phyloP scores from a whole-genome alignment of 345 rosid species.

The Pistacia integerrima region DNA sequence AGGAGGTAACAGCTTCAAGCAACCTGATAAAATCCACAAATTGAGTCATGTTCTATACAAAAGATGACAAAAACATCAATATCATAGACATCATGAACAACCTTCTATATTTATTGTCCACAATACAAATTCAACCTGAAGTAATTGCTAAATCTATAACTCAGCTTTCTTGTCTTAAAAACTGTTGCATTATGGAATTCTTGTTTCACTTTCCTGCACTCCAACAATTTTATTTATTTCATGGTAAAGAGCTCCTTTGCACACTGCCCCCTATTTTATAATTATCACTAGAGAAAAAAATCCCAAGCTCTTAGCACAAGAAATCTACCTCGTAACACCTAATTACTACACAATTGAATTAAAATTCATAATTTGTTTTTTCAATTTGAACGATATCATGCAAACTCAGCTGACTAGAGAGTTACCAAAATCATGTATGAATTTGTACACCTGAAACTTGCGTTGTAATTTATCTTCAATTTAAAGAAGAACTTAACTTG shows the following conservation, averaged over 20 bases:
- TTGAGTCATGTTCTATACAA: neutral
- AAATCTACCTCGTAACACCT: neutral
- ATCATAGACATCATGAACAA: neutral
- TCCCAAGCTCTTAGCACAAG: neutral
- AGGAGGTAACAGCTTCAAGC: conserved; percentile 76
- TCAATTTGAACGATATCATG: neutral
- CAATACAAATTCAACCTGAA: neutral
- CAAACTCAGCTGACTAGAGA: neutral
- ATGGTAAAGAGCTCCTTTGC: neutral
- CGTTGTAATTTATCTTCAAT: neutral
- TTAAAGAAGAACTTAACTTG: neutral
- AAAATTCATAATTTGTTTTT: neutral
- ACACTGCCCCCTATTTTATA: neutral
- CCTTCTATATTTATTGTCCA: neutral
- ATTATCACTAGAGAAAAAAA: neutral
- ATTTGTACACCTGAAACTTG: neutral
- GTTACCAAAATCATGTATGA: neutral
- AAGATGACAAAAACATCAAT: neutral
- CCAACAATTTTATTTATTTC: neutral
- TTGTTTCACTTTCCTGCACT: neutral
- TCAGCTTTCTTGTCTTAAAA: neutral
- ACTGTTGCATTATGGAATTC: neutral
- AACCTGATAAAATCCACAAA: conserved; percentile 52
- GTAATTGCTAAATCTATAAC: neutral
- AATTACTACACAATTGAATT: neutral